phyloP scores from a whole-genome alignment of 108 stramenopile genomes.

The Conticribra weissflogii region DNA sequence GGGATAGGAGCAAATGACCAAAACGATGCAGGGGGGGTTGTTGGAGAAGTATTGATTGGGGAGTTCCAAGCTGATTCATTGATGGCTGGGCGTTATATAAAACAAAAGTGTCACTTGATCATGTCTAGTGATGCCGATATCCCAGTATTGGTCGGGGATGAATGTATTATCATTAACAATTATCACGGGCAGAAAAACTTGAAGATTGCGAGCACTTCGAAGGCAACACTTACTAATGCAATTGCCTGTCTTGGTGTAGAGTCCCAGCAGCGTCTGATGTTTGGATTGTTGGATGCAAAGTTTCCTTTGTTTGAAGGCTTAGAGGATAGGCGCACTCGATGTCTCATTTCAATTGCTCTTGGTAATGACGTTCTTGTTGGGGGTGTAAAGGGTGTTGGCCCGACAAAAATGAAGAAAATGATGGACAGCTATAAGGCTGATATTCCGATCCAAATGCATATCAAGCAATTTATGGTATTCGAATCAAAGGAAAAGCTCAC shows the following conservation, averaged over 20 bases:
- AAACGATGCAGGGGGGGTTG: background rate
- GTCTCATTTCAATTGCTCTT: background rate
- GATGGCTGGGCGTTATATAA: background rate
- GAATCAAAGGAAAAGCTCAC: background rate
- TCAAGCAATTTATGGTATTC: too few species aligned
- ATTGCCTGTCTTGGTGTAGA: background rate
- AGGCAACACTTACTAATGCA: background rate
- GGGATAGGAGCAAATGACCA: background rate
- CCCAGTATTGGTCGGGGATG: background rate
- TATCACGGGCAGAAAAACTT: background rate
- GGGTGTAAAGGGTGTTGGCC: background rate
- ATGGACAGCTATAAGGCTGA: too few species aligned
- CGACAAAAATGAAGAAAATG: background rate
- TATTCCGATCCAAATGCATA: too few species aligned
- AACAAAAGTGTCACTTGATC: background rate
- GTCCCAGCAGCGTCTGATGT: background rate
- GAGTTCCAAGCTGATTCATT: background rate
- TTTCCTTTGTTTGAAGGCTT: background rate
- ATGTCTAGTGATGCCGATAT: background rate
- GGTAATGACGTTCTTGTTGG: background rate
- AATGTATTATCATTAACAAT: background rate
- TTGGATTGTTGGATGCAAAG: background rate
- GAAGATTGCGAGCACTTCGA: slow-evolving; percentile 4
- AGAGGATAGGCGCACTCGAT: background rate
- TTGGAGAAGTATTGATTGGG: background rate